A percentile compares a stretch with the other conserved stretches of the same genome.
Conservation (phyloP, 768 basidiomycete species). For the Hericium erinaceus region DNA sequence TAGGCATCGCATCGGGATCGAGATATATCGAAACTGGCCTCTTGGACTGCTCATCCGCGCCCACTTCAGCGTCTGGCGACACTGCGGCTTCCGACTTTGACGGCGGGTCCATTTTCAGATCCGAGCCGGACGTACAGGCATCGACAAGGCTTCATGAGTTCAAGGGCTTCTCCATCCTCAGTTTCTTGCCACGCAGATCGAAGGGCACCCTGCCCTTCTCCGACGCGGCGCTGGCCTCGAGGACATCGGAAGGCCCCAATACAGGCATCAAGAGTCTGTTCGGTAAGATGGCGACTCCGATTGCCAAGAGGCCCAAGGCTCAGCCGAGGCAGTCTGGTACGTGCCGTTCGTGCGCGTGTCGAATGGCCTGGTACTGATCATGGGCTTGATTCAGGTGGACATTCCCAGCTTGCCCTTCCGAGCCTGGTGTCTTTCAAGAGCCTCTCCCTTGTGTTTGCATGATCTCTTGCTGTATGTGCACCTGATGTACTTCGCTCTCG, state of each 20-base stretch:
- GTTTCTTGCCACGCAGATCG: neutral
- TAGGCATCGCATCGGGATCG: neutral
- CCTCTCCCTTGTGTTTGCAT: neutral
- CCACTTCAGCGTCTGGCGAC: neutral
- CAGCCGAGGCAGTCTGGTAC: neutral
- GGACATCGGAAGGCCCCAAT: neutral
- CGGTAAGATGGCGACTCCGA: neutral
- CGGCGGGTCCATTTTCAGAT: neutral
- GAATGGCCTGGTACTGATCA: neutral
- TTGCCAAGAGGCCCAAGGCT: neutral
- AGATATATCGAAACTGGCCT: neutral
- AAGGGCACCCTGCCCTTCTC: too few relatives aligned
- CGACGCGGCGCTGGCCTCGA: neutral
- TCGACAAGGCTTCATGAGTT: neutral
- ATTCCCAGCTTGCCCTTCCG: neutral
- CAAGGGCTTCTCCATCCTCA: neutral
- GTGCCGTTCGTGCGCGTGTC: neutral
- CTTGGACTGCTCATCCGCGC: neutral
- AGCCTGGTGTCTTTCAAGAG: neutral
- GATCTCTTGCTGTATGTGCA: neutral
- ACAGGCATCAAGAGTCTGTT: neutral
- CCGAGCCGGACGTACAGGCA: neutral
- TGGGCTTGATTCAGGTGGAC: neutral
- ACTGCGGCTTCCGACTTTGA: too few relatives aligned
- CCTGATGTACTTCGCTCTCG: too few relatives aligned